Conservation (phyloP, 78 protist genomes). For the Protostelium mycophagum region DNA sequence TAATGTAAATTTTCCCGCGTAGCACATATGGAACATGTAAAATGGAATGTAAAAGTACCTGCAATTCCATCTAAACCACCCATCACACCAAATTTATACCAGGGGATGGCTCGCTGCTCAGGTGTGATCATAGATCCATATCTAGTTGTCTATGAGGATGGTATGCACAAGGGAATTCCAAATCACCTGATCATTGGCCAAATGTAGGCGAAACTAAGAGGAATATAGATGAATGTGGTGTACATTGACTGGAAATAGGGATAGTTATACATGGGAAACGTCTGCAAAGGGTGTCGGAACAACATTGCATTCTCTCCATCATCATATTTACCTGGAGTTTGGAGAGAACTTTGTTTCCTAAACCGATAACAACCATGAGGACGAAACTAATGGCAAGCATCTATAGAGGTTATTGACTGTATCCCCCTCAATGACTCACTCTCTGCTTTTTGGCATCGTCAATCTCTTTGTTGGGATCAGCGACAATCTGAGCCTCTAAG, state of each 20-base stretch:
- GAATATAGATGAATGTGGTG: slow-evolving; percentile 24
- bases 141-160: neutral
- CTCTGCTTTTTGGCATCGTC: too few species aligned
- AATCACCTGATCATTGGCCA: slow-evolving; percentile 27
- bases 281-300: slow-evolving; percentile 5
- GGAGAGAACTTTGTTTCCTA: slow-evolving; percentile 20
- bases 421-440: too few species aligned
- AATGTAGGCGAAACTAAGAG: slow-evolving; percentile 22
- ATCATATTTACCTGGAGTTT: slow-evolving; percentile 1
- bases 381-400: slow-evolving; percentile 3
- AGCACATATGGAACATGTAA: neutral
- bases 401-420: neutral
- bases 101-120: slow-evolving; percentile 20
- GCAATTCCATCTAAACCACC: slow-evolving; percentile 10
- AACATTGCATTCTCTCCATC: neutral
- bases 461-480: too few species aligned
- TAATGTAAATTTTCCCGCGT: too few species aligned
- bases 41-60: neutral
- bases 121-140: slow-evolving; percentile 10
- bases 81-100: slow-evolving; percentile 18
- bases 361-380: slow-evolving; percentile 12
- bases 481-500: too few species aligned
- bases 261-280: slow-evolving; percentile 39
- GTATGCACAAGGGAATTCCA: neutral
- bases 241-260: slow-evolving; percentile 26